Conservation (phyloP, 2,329 filamentous ascomycete genomes). For the Verticillium klebahnii region DNA sequence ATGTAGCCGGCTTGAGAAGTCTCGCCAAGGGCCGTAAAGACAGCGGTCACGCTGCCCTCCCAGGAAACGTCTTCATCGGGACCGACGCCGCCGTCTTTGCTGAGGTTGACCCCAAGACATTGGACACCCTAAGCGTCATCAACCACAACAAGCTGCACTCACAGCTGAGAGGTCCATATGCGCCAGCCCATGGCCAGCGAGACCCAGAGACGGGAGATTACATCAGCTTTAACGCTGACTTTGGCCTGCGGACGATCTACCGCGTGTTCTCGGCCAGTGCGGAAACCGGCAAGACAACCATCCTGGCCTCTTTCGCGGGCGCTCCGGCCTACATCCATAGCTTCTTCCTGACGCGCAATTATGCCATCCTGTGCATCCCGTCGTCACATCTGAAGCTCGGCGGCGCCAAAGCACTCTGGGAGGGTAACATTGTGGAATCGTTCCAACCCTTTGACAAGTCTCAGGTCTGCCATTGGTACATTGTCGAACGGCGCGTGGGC, state of each 20-base stretch:
- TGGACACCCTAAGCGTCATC: constrained; percentile 64
- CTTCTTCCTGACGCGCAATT: constrained; percentile 66
- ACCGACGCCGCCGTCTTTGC: constrained; percentile 57
- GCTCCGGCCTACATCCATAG: constrained; percentile 76
- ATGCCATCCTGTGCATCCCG: constrained; percentile 70
- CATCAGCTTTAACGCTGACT: constrained; percentile 74
- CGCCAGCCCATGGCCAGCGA: constrained; percentile 65
- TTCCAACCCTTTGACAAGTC: constrained; percentile 58
- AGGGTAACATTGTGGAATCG: constrained; percentile 64
- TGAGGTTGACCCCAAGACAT: constrained; percentile 61
- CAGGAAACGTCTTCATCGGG: constrained; percentile 47
- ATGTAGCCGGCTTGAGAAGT: constrained; percentile 53
- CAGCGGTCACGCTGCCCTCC: constrained; percentile 10
- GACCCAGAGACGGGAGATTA: constrained; percentile 71
- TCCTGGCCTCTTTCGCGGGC: constrained; percentile 62
- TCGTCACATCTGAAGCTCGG: constrained; percentile 53
- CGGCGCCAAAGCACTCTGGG: constrained; percentile 59
- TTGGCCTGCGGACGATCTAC: constrained; percentile 55
- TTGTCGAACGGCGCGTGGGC: constrained; percentile 61
- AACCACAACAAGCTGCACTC: constrained; percentile 61
- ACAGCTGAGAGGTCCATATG: constrained; percentile 60
- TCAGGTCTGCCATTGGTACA: constrained; percentile 62
- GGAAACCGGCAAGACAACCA: constrained; percentile 58
- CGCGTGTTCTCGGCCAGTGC: constrained; percentile 67
- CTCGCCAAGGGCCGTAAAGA: constrained; percentile 5